A percentile compares a stretch with the other conserved stretches of the same genome.
phyloP scores from a whole-genome alignment of 305 asterid genomes.

The Galium porrigens region DNA sequence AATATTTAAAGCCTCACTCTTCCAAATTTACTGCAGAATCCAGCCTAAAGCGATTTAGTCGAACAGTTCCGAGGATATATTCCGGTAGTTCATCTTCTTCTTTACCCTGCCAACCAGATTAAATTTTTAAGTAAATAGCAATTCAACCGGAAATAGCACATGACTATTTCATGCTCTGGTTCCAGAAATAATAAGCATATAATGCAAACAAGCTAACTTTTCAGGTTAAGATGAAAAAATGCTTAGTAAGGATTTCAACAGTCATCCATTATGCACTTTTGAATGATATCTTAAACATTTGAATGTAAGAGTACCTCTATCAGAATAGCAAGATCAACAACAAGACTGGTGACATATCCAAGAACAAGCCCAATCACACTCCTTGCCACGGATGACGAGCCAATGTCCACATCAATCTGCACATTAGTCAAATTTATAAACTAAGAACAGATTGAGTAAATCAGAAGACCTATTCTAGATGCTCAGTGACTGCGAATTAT shows the following conservation, averaged over 20 bases:
- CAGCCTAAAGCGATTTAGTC: conserved; percentile 54
- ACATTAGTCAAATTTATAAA: conserved; percentile 6
- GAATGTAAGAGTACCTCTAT: conserved; percentile 47
- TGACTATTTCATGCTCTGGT: not conserved
- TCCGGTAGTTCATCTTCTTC: conserved; percentile 91
- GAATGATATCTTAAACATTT: not conserved
- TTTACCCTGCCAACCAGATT: conserved; percentile 43
- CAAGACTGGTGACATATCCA: conserved; percentile 85
- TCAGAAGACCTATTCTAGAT: not conserved
- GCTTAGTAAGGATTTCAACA: not conserved
- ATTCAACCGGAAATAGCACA: not conserved
- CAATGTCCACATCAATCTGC: conserved; percentile 98
- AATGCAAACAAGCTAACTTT: not conserved
- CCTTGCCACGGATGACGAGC: conserved; percentile 97
- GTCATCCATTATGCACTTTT: not conserved
- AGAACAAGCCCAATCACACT: conserved; percentile 85
- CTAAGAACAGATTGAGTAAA: not conserved
- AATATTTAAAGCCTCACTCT: conserved; percentile 24
- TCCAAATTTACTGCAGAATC: conserved; percentile 70
- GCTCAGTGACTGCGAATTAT: not conserved
- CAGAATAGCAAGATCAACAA: conserved; percentile 86
- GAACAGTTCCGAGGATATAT: conserved; percentile 79
- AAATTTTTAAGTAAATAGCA: no score
- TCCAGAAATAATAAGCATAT: not conserved
- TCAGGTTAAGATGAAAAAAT: no score